A percentile compares a stretch with the other conserved stretches of the same genome.
These are phyloP conservation scores for Allantophomopsis cytisporea DNA, from an alignment of 2,329 filamentous ascomycete genomes.

Conservation along the genomic window DNA sequence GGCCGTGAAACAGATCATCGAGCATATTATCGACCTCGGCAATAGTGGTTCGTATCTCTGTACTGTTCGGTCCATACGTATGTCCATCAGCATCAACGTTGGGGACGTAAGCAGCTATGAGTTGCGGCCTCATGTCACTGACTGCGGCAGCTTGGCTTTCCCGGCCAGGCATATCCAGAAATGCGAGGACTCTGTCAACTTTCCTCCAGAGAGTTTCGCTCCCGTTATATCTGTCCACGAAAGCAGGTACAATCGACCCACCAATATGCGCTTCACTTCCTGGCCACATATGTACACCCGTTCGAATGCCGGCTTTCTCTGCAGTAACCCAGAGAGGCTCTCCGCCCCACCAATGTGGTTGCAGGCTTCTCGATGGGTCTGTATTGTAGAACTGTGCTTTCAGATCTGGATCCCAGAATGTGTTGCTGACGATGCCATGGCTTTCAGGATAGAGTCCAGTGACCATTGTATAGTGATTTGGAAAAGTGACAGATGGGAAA, in stretches of 20 bases:
- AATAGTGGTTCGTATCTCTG: conserved; percentile 73
- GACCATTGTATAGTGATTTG: conserved; percentile 87
- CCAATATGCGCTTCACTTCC: conserved; percentile 82
- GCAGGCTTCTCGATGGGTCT: conserved; percentile 58
- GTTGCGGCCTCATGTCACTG: conserved; percentile 58
- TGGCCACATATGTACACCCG: conserved; percentile 97
- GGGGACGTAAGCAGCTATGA: conserved; percentile 91
- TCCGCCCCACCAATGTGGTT: conserved; percentile 87
- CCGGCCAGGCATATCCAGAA: conserved; percentile 70
- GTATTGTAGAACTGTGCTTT: conserved; percentile 81
- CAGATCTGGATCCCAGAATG: conserved; percentile 76
- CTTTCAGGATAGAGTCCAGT: conserved; percentile 87
- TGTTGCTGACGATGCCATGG: conserved; percentile 88
- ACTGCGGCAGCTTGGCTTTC: conserved; percentile 38
- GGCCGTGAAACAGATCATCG: conserved; percentile 57
- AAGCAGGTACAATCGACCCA: conserved; percentile 53
- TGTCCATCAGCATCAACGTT: conserved; percentile 85
- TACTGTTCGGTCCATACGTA: conserved; percentile 85
- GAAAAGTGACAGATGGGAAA: conserved; percentile 93
- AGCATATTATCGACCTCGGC: conserved; percentile 72
- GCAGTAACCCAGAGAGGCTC: conserved; percentile 92
- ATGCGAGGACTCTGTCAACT: conserved; percentile 64
- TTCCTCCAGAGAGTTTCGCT: conserved; percentile 64
- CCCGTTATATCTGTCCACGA: conserved; percentile 75
- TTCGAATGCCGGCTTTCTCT: conserved; percentile 64